Base-by-base conservation (phyloP, 73 alveolate genomes). In the Paramecium biaurelia region DNA sequence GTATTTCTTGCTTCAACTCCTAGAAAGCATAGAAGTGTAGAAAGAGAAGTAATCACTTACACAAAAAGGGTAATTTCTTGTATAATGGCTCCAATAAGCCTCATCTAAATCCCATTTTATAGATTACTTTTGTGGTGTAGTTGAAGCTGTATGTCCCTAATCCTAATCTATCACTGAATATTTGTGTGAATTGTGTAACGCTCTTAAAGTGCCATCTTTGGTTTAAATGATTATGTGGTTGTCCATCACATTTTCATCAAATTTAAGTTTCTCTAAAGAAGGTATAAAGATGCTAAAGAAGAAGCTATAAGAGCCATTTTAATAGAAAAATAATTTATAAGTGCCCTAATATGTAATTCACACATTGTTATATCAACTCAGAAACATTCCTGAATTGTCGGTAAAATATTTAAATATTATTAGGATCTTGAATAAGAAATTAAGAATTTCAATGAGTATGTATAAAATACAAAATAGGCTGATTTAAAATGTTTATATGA, bases 341-440 rank as follows among this genome's bases (percentile, higher is more conserved):
- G 57, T 74, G 21, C 87, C 87, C 37, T 20, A 34, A 8, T 37
- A 79, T 34, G 28, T 38, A 11, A 21, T 79, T 34, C 90, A 79
- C 37, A 41, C 49, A 23, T 45, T 79, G 12, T 45, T 79, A 7
- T 79, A 43, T 45, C 49, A 79, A 45, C 43, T 79, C 18, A 38
- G 90, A 34, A 79, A 79, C 72, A 38, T 43, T 45, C 74, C 90
- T 45, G 90, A 79, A 41, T 43, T 43, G 8, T 18, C 30, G 72
- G 90, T 30, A 79, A 37, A 63, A 63, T 30, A 10, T 30, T 63
- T 63, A 30, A 63, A 63, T 53, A n/a, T 26, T 63, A 26, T 63
- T 30, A 63, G 84, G 84, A 63, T 63, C 84, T 63, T 63, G 90
- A 79, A 63, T 38, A 38, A 26, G 90, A 79, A 45, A 47, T 79